Base-by-base conservation (phyloP, 768 basidiomycete genomes). In the Russula abietina region DNA sequence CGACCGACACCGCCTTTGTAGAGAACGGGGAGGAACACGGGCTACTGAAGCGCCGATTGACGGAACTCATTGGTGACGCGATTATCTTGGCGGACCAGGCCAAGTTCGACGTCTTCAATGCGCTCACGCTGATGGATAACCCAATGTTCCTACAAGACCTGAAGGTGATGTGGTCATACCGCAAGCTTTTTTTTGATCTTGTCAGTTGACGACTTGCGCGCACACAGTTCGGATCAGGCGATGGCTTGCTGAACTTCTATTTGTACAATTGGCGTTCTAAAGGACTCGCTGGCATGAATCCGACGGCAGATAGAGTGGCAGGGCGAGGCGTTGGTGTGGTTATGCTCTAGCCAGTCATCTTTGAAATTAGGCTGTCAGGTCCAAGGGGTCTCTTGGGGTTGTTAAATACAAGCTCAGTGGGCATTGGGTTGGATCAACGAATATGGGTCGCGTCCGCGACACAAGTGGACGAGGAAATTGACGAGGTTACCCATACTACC, bases 101-200 rank as follows among this genome's bases (percentile, higher is more conserved):
- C 52, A 86, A 86, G 46, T 98, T 99, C 70, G 97, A 99, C 71
- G 97, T 99, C 16, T 86, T 98, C 75, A 99, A 99, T 73, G 91
- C 91, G 1, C 74, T 98, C 70, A 95, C 95, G 17, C 73, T 97
- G 67, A 93, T 98, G 89, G 97, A 99, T 73, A 99, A 98, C 73
- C 80, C 84, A 59, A 71, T 81, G 51, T 86, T 99, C 74, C 72
- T 99, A 57, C 77, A 83, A 36, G 91, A 94, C 58, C 81, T 96
- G 57, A 92, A 91, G 84, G 93, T 64, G n/a, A 50, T 89, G 68
- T 55, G 79, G 67, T 46, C 55, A 53, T 41, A 22, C n/a, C 6
- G 12, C 17, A 54, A 51, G 28, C 28, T 45, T n/a, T 17, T 10
- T n/a, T 22, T 5, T 22, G 24, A 33, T 50, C 51, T 32, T 60